Evolutionary conservation across 108 stramenopile genomes (phyloP).

Genomic region (Aurantiochytrium sp.): DNA sequence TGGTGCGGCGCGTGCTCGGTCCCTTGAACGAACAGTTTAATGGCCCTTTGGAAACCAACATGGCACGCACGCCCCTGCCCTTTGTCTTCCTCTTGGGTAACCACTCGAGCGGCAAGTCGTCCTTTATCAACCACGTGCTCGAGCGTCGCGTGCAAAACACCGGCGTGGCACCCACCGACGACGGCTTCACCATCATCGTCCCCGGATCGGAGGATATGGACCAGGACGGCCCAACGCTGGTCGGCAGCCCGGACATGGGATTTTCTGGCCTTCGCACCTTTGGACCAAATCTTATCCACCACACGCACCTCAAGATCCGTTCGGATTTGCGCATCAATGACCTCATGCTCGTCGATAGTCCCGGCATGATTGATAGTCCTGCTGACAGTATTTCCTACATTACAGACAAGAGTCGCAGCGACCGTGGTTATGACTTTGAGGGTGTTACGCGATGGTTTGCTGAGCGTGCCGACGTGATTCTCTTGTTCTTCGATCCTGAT

Average conservation of each 20-base stretch:
- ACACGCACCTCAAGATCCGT: conserved; percentile 82
- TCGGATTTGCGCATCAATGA: conserved; percentile 41
- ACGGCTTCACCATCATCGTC: conserved; percentile 93
- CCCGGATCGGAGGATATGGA: conserved; percentile 84
- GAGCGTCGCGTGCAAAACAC: conserved; percentile 83
- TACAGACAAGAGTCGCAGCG: conserved; percentile 41
- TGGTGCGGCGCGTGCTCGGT: conserved; percentile 24
- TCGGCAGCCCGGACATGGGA: conserved; percentile 95
- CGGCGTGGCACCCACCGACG: conserved; percentile 99
- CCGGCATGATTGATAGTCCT: conserved; percentile 92
- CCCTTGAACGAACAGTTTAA: conserved; percentile 38
- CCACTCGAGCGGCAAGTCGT: conserved; percentile 84
- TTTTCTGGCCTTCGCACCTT: conserved; percentile 79
- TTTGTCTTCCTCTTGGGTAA: conserved; percentile 95
- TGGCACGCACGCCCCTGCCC: conserved; percentile 64
- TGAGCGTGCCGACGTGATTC: conserved; percentile 90
- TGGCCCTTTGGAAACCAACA: conserved; percentile 48
- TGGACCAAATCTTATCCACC: conserved; percentile 89
- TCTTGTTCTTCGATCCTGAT: conserved; percentile 97
- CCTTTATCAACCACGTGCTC: conserved; percentile 90
- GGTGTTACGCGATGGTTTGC: conserved; percentile 91
- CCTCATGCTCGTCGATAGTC: conserved; percentile 86
- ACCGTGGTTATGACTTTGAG: conserved; percentile 95
- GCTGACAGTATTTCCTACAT: neutral
- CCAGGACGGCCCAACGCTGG: conserved; percentile 70